Evolutionary conservation across 352 stramenopile genomes (phyloP), one percentile per base, ranked within the genome.

Genomic region (Pythium brassicae): DNA sequence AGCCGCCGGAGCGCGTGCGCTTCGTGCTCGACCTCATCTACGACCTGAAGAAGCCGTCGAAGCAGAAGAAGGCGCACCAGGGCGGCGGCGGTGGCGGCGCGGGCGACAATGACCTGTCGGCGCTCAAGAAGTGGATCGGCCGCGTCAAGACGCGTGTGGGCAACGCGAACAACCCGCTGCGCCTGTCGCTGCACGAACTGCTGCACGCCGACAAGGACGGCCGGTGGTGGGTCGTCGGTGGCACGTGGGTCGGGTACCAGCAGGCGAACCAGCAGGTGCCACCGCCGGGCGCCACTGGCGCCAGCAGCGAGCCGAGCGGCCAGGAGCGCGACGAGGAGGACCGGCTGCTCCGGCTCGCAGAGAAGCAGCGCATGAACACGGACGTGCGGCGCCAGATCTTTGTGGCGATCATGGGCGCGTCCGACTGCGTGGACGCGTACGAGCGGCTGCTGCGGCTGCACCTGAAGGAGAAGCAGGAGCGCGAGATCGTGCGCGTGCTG

Each of bases 321-420:
- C 65, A 60, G 50, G 20, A 71, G 23, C 62, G 52, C 25, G 65
- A 67, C 43, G 66, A 78, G 65, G 78, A 74, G 14, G 95, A 72
- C 59, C 78, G 66, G 37, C 67, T 99, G 12, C 51, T 98, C 15
- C 76, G 92, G 45, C 74, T 98, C 25, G 96, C 96, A 34, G 82
- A 94, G 23, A 98, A 97, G 67, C 92, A 98, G 69, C 90, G 94
- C 59, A 99, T 99, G 96, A 99, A 99, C 65, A 98, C 95, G 27
- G 81, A 98, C 60, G 74, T 96, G 26, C 90, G 95, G 44, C 87
- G 95, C 58, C 85, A 94, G 39, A 98, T 98, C 53, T 99, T 99
- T 66, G 97, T 97, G 53, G 96, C 97, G 27, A 92, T 99, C 62
- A 99, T 99, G 93, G 90, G 89, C 26, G 94, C 88, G 19, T 76